phyloP scores from a whole-genome alignment of 257 asterid genomes.

The Lycium barbarum region DNA sequence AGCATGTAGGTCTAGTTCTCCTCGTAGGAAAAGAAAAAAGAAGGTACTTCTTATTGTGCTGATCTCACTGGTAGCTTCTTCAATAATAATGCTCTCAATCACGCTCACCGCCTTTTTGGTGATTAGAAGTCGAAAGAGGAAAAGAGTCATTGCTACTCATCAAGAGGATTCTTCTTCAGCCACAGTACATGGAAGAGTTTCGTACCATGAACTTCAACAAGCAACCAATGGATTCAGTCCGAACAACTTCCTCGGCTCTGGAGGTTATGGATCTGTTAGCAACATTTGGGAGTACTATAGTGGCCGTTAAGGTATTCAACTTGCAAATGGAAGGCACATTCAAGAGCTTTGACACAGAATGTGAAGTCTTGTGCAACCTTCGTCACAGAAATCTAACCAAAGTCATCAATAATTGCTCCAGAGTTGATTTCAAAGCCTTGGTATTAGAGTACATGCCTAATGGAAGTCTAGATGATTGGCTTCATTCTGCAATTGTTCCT shows the following conservation, averaged over 20 bases:
- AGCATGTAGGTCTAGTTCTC: constrained; percentile 34
- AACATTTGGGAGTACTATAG: constrained; percentile 25
- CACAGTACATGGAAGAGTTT: constrained; percentile 14
- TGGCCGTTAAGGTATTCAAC: constrained; percentile 21
- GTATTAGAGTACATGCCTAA: constrained; percentile 43
- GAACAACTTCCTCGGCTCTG: constrained; percentile 25
- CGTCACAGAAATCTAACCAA: constrained; percentile 43
- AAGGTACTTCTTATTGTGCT: constrained; percentile 19
- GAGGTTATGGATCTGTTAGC: constrained; percentile 33
- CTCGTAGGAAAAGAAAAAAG: constrained; percentile 12
- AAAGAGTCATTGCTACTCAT: background rate
- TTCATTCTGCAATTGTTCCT: constrained; percentile 19
- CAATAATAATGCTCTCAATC: constrained; percentile 8
- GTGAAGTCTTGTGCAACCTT: constrained; percentile 40
- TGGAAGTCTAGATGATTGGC: constrained; percentile 40
- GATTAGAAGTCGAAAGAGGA: background rate
- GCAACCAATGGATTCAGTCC: constrained; percentile 17
- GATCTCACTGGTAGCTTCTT: background rate
- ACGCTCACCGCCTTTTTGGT: background rate
- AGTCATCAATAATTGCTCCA: constrained; percentile 41
- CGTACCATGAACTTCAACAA: constrained; percentile 27
- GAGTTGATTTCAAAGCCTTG: constrained; percentile 38
- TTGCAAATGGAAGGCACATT: constrained; percentile 23
- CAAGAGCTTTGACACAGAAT: constrained; percentile 38
- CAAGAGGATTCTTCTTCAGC: background rate